phyloP scores from a whole-genome alignment of 768 basidiomycete genomes.

The Tubosaeta sp. region DNA sequence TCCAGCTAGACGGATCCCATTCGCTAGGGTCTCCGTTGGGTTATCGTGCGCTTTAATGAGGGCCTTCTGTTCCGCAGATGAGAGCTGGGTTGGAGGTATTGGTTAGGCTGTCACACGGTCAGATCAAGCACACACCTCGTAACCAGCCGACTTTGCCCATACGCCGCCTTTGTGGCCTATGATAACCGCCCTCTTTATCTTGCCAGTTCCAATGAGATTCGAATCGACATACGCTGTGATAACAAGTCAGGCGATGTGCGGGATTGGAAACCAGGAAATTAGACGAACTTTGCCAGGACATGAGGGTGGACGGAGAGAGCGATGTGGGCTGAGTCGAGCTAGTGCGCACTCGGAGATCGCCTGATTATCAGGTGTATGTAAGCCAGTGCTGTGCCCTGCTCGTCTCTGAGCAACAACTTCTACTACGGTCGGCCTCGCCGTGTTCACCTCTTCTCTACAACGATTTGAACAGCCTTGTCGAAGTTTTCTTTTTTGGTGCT shows the following conservation, averaged over 20 bases:
- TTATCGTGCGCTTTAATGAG: conserved; percentile 40
- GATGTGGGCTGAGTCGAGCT: neutral
- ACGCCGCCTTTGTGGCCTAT: conserved; percentile 27
- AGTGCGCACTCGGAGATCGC: conserved; percentile 22
- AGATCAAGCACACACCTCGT: conserved; percentile 9
- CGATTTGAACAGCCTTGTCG: neutral
- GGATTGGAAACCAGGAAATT: neutral
- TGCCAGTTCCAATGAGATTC: conserved; percentile 72
- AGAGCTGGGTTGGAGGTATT: conserved; percentile 11
- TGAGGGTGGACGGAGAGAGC: conserved; percentile 23
- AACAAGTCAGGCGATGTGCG: conserved; percentile 35
- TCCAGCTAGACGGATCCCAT: conserved; percentile 60
- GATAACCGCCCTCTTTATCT: conserved; percentile 64
- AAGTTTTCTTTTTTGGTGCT: neutral
- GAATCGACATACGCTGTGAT: conserved; percentile 70
- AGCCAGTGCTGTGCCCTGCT: conserved; percentile 20
- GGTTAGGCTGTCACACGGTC: neutral
- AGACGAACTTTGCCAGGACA: conserved; percentile 78
- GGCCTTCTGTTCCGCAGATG: conserved; percentile 23
- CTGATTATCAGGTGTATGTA: conserved; percentile 30
- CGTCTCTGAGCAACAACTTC: neutral
- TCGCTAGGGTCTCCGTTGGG: conserved; percentile 39
- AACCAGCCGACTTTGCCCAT: conserved; percentile 25
- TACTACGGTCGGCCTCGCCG: no score
- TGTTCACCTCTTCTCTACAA: neutral